Percentiles rank a stretch among this genome's conserved stretches.
phyloP scores from a whole-genome alignment of 2,329 filamentous ascomycete genomes.

The Penicillium sp. region DNA sequence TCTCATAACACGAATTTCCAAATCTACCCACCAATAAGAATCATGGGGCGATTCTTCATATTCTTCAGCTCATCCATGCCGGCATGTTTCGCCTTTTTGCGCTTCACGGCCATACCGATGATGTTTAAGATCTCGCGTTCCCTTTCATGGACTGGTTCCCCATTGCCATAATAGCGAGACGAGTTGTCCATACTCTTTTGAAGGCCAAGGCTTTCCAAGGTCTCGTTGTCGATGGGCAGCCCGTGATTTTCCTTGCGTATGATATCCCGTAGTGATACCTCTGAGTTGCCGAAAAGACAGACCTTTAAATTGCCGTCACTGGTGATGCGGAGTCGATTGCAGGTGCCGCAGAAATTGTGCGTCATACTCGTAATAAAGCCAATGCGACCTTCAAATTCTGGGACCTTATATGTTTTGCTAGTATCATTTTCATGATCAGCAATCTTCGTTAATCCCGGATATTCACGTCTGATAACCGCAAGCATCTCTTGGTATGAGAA shows the following conservation, averaged over 20 bases:
- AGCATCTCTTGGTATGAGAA: conserved; percentile 88
- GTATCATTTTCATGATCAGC: conserved; percentile 85
- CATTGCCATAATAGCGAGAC: conserved; percentile 65
- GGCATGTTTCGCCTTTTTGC: conserved; percentile 94
- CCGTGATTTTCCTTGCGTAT: conserved; percentile 73
- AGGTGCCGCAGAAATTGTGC: conserved; percentile 94
- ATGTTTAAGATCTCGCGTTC: conserved; percentile 77
- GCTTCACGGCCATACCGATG: conserved; percentile 87
- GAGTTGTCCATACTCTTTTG: conserved; percentile 76
- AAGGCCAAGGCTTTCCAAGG: too few relatives aligned
- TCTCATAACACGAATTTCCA: too few relatives aligned
- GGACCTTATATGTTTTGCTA: conserved; percentile 89
- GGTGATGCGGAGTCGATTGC: conserved; percentile 91
- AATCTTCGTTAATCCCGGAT: conserved; percentile 70
- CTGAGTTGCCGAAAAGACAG: conserved; percentile 89
- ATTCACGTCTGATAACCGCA: conserved; percentile 69
- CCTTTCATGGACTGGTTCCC: conserved; percentile 54
- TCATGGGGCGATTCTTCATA: conserved; percentile 99
- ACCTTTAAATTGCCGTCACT: conserved; percentile 96
- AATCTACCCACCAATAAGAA: conserved; percentile 99
- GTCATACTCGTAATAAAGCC: conserved; percentile 99
- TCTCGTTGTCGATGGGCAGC: conserved; percentile 75
- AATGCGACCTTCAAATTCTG: conserved; percentile 81
- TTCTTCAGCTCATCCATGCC: conserved; percentile 88
- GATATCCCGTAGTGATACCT: conserved; percentile 89